Conservation (phyloP, 1,284 basidiomycete species). For the Cutaneotrichosporon mucoides region DNA sequence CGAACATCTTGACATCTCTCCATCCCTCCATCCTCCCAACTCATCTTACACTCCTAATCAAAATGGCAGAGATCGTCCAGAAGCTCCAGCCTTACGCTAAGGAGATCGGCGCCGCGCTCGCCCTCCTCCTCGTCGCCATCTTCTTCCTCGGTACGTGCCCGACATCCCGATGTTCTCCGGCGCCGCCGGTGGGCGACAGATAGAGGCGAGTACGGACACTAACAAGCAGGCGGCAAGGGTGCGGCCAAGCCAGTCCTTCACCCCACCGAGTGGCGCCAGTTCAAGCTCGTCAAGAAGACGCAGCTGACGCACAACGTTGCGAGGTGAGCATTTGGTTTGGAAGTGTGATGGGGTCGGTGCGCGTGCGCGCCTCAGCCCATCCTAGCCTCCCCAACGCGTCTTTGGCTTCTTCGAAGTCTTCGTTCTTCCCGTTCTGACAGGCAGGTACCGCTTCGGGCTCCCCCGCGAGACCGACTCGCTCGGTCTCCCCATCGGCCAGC, state of each 20-base stretch:
- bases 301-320: conserved; percentile 92
- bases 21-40: too few relatives aligned
- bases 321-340: conserved; percentile 56
- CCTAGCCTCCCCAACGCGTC: too few relatives aligned
- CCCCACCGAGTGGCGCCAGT: conserved; percentile 65
- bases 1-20: too few relatives aligned
- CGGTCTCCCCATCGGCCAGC: conserved; percentile 95
- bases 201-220: not conserved
- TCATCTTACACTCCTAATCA: not conserved
- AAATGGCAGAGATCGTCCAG: conserved; percentile 5
- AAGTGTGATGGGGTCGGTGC: too few relatives aligned
- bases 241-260: conserved; percentile 31
- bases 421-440: too few relatives aligned
- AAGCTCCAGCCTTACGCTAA: conserved; percentile 23
- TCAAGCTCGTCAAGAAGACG: conserved; percentile 74
- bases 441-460: conserved; percentile 86
- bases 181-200: not conserved
- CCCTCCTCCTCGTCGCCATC: conserved; percentile 19
- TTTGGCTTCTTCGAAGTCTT: too few relatives aligned
- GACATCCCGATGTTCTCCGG: not conserved
- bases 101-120: conserved; percentile 20
- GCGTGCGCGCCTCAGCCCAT: too few relatives aligned
- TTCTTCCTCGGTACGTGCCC: conserved; percentile 12
- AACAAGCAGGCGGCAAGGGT: conserved; percentile 2
- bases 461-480: conserved; percentile 69